Evolutionary conservation across 371 early-diverging fungal genomes (phyloP).

Genomic region (Chytridium lagenaria): DNA sequence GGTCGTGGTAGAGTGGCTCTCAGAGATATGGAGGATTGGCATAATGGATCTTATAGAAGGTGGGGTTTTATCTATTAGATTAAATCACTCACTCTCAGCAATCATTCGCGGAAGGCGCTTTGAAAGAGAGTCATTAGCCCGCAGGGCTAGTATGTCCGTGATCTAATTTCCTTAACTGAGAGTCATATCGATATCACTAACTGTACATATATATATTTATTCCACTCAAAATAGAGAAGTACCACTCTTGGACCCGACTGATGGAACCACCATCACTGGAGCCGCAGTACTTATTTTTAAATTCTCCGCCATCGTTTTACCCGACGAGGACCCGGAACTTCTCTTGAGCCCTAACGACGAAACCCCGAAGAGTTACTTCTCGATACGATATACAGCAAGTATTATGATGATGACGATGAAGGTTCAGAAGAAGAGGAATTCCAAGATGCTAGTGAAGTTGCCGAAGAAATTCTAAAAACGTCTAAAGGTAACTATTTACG

Average conservation of each 20-base stretch:
- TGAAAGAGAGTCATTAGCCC: no score
- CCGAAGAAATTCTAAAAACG: neutral
- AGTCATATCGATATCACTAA: no score
- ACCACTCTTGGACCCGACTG: neutral
- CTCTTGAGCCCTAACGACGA: neutral
- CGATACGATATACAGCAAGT: neutral
- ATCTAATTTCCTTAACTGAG: no score
- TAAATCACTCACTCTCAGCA: no score
- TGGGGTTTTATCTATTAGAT: no score
- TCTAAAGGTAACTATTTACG: no score
- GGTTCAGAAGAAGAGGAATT: neutral
- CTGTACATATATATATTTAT: no score
- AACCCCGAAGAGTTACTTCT: neutral
- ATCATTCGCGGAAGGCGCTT: no score
- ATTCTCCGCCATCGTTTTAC: conserved; percentile 22
- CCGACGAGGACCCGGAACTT: no score
- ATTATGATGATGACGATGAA: neutral
- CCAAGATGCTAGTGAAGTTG: neutral
- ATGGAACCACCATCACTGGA: neutral
- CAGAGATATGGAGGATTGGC: conserved; percentile 29
- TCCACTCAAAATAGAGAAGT: no score
- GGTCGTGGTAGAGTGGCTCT: conserved; percentile 21
- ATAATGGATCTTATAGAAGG: conserved; percentile 17
- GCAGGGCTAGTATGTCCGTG: no score
- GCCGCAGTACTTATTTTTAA: neutral